Base-by-base conservation (phyloP, 257 asterid species). In the Rehmannia glutinosa region DNA sequence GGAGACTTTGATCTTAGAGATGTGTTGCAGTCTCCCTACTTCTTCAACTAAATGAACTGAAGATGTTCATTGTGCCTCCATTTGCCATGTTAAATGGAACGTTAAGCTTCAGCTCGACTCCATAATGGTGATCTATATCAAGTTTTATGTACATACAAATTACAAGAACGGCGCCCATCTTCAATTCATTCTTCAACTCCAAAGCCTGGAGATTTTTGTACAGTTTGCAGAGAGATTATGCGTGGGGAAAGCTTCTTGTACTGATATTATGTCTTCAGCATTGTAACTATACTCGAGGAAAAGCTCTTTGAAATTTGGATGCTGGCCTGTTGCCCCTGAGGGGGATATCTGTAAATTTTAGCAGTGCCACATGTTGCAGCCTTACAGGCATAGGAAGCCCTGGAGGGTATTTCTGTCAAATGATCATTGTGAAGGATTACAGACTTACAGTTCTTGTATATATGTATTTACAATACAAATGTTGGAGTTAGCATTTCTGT, bases 1-100 rank as follows among this genome's bases (percentile, higher is more conserved):
- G 99, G 99, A 17, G 92, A 86, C 70, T 86, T 93, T 25, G 89
- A 93, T 70, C 91, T 93, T 62, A 73, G 70, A 73, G 91, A 90
- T 19, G 99, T 93, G 49, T 62, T 93, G 71, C 81, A 73, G 63
- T 90, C 99, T 5, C 88, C 94, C 16, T 93, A 93, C 75, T 93
- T 93, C 87, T 93, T 93, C 81, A 93, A 93, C 86, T 93, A 77
- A 89, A 49, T 19, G 8, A 35, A 36, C 64, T 47, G 50, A 39
- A 56, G 50, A 7, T 57, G 23, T 60, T 38, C 6, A 28, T 23
- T 2, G 39, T 47, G 64, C 46, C 57, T 67, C 41, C 51, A 23
- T 53, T 25, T 36, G 64, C 75, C 50, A 20, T n/a, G 25, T 38
- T 53, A 7, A 30, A 57, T 27, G n/a, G 30, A 72, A 69, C 56